A percentile compares a stretch with the other conserved stretches of the same genome.
Conservation (phyloP, 2,329 filamentous ascomycete genomes). For the Colletotrichum kahawae region DNA sequence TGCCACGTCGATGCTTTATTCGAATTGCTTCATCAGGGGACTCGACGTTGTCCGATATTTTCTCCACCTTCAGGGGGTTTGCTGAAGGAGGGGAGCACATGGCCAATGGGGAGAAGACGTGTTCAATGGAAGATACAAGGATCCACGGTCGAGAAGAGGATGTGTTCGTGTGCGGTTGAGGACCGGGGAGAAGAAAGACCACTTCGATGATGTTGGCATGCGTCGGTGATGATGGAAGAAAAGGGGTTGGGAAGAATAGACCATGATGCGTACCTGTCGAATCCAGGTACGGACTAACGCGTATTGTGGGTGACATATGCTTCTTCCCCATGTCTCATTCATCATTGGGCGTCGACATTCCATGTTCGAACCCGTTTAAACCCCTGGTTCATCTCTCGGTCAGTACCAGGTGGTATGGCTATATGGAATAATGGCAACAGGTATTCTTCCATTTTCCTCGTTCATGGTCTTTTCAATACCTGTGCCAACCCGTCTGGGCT, state of each 20-base stretch:
- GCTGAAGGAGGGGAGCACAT: not conserved
- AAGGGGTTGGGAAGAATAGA: not conserved
- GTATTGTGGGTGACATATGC: not conserved
- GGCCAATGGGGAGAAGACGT: not conserved
- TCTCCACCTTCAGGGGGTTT: slow-evolving; percentile 4
- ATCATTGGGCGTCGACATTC: not conserved
- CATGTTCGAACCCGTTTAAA: not conserved
- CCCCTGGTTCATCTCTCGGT: not conserved
- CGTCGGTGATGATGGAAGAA: not conserved
- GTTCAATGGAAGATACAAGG: not conserved
- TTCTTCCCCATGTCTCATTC: not conserved
- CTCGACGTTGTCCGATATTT: not conserved
- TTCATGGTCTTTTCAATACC: not conserved
- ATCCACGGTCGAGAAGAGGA: not conserved
- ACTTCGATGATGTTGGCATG: not conserved
- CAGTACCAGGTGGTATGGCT: not conserved
- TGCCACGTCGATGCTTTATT: slow-evolving; percentile 39
- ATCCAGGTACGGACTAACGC: not conserved
- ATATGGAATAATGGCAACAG: not conserved
- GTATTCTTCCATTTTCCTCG: not conserved
- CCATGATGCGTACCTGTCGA: not conserved
- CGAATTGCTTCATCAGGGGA: slow-evolving; percentile 21
- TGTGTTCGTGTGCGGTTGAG: not conserved
- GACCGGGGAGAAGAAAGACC: not conserved
- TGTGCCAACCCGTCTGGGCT: not conserved